Conservation (phyloP, 805 yeast species). For the Nakazawaea wickerhamii region DNA sequence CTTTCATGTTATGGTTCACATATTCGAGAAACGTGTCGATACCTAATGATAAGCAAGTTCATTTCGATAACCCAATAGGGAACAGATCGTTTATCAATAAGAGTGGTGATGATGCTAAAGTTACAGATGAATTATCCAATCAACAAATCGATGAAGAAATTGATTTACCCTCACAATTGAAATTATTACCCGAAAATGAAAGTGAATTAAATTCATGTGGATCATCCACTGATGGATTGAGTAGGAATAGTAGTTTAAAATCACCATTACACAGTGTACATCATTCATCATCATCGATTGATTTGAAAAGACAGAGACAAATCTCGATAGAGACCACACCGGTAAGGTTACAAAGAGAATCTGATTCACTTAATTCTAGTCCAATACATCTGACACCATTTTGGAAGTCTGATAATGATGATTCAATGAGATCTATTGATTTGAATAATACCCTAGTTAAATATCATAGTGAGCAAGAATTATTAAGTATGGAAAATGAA, state of each 20-base stretch:
- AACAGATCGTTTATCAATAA: slow-evolving; percentile 3
- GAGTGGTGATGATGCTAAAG: slow-evolving; percentile 2
- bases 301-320: slow-evolving; percentile 1
- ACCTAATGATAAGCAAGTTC: slow-evolving; percentile 6
- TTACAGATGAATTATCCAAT: slow-evolving; percentile 3
- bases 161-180: slow-evolving; percentile 52
- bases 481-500: slow-evolving; percentile 41
- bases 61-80: slow-evolving; percentile 7
- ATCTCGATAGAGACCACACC: slow-evolving; percentile 2
- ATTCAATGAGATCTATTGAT: slow-evolving; percentile 1
- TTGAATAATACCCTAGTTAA: slow-evolving; percentile 5
- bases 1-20: slow-evolving; percentile 78
- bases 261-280: slow-evolving; percentile 7
- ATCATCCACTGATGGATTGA: slow-evolving; percentile 21
- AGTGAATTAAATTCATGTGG: slow-evolving; percentile 26
- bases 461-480: slow-evolving; percentile 19
- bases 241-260: slow-evolving; percentile 14
- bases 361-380: slow-evolving; percentile 5
- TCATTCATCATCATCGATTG: slow-evolving; percentile 5
- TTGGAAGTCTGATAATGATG: neutral
- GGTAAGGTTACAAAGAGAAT: slow-evolving; percentile 1
- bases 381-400: slow-evolving; percentile 11
- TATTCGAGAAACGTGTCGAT: slow-evolving; percentile 47
- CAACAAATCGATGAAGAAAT: slow-evolving; percentile 11
- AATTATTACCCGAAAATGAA: slow-evolving; percentile 36